These are phyloP conservation scores for Vitis hybrid DNA, from an alignment of 177 flowering plant species.

Conservation along the genomic window DNA sequence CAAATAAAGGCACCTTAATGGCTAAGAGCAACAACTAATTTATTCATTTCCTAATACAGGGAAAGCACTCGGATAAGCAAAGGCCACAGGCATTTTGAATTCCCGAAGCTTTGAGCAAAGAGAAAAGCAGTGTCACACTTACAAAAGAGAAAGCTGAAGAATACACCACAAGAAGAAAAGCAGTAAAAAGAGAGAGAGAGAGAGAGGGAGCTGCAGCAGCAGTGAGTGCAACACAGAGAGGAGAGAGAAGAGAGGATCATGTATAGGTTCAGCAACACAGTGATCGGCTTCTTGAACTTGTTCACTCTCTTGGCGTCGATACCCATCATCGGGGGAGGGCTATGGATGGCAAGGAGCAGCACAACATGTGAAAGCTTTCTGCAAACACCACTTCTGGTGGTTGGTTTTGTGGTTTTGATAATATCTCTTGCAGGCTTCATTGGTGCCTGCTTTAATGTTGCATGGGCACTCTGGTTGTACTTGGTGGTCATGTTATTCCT, in stretches of 20 bases:
- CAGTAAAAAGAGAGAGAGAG: slow-evolving; percentile 2
- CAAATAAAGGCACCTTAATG: slow-evolving; percentile 10
- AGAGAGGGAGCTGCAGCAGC: not conserved
- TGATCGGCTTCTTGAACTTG: slow-evolving; percentile 89
- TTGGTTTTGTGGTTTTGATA: slow-evolving; percentile 77
- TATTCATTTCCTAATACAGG: slow-evolving; percentile 8
- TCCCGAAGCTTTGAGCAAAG: slow-evolving; percentile 19
- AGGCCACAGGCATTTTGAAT: slow-evolving; percentile 23
- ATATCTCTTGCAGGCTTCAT: slow-evolving; percentile 90
- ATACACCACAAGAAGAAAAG: slow-evolving; percentile 7
- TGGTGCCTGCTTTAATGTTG: slow-evolving; percentile 87
- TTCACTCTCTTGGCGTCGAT: slow-evolving; percentile 82
- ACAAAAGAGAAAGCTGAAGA: slow-evolving; percentile 18
- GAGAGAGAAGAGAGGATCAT: slow-evolving; percentile 27
- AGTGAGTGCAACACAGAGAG: slow-evolving; percentile 3
- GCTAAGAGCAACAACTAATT: slow-evolving; percentile 26
- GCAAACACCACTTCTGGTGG: slow-evolving; percentile 76
- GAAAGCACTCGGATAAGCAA: slow-evolving; percentile 14
- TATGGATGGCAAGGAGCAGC: slow-evolving; percentile 87
- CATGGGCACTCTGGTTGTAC: slow-evolving; percentile 91
- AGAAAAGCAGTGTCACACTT: slow-evolving; percentile 14
- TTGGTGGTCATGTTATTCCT: slow-evolving; percentile 71
- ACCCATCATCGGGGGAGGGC: slow-evolving; percentile 87
- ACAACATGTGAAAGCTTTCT: slow-evolving; percentile 80
- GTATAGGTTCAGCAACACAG: slow-evolving; percentile 87